Evolutionary conservation across 2,329 filamentous ascomycete genomes (phyloP).

Genomic region (Nemania sp.): DNA sequence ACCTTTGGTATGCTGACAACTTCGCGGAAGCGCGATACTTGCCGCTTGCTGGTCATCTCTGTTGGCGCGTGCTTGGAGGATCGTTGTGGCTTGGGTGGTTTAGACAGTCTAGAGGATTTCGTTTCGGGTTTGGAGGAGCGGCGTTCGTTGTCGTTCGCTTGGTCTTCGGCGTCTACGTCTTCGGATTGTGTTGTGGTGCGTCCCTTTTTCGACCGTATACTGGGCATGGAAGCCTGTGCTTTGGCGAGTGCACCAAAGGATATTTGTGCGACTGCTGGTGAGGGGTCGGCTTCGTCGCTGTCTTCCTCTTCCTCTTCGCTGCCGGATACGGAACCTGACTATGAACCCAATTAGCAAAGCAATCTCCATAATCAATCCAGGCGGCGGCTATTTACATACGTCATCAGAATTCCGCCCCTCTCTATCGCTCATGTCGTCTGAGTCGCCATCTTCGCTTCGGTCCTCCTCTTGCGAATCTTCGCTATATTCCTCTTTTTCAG

Average conservation of each 20-base stretch:
- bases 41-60: conserved; percentile 78
- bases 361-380: neutral
- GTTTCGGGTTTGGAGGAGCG: conserved; percentile 40
- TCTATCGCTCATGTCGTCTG: conserved; percentile 36
- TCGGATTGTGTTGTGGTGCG: conserved; percentile 32
- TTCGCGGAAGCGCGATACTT: conserved; percentile 78
- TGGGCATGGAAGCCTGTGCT: conserved; percentile 72
- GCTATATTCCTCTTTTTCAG: conserved; percentile 43
- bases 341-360: neutral
- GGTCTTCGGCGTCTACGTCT: conserved; percentile 34
- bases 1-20: conserved; percentile 63
- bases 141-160: conserved; percentile 28
- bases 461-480: conserved; percentile 42
- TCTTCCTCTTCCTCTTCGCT: conserved; percentile 36
- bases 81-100: conserved; percentile 46
- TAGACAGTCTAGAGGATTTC: conserved; percentile 26
- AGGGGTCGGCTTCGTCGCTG: conserved; percentile 43
- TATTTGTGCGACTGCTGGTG: conserved; percentile 60
- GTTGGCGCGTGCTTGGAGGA: conserved; percentile 87
- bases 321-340: conserved; percentile 33
- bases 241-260: conserved; percentile 91
- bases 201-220: conserved; percentile 32
- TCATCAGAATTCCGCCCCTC: conserved; percentile 23
- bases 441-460: conserved; percentile 38
- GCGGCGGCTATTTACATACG: conserved; percentile 10